phyloP scores from a whole-genome alignment of 352 stramenopile genomes.

The Blastocystis sp. region DNA sequence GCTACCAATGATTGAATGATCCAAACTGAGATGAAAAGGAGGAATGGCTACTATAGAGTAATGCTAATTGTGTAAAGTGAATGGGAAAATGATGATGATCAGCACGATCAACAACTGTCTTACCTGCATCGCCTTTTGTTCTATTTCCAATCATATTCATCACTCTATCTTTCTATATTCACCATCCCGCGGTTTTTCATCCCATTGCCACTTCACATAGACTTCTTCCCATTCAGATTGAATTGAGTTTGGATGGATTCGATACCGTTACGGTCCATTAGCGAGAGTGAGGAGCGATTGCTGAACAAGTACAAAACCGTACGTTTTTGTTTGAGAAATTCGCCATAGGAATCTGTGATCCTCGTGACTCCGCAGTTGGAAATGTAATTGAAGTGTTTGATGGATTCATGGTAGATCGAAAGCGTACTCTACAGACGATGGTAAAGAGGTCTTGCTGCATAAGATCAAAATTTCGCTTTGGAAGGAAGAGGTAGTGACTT shows the following conservation, averaged over 20 bases:
- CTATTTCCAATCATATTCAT: too few species aligned
- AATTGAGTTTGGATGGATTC: too few species aligned
- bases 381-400: neutral
- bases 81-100: too few species aligned
- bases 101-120: too few species aligned
- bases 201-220: too few species aligned
- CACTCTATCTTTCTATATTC: too few species aligned
- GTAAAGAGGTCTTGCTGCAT: conserved; percentile 32
- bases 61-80: too few species aligned
- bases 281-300: neutral
- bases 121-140: too few species aligned
- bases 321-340: neutral
- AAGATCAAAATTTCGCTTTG: neutral
- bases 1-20: neutral
- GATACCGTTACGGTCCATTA: neutral
- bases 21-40: too few species aligned
- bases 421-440: conserved; percentile 41
- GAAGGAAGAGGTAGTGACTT: conserved; percentile 27
- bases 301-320: conserved; percentile 12
- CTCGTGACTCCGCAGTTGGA: neutral
- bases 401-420: conserved; percentile 20
- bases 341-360: conserved; percentile 12
- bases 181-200: neutral
- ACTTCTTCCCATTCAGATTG: too few species aligned
- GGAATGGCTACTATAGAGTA: too few species aligned